Conservation (phyloP, 805 yeast species). For the Metschnikowia similis region DNA sequence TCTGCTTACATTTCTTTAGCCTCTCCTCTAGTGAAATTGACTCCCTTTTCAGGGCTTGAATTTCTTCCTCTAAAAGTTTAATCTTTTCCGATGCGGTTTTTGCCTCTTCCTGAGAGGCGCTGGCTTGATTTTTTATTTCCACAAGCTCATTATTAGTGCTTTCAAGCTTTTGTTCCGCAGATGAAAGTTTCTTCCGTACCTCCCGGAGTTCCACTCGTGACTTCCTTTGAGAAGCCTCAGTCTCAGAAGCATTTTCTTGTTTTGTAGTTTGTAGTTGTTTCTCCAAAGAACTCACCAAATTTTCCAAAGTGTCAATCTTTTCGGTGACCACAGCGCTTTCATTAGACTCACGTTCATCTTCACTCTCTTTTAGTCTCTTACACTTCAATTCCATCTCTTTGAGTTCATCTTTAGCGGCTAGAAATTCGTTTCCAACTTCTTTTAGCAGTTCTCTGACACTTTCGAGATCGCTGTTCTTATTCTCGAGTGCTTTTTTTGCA, state of each 20-base stretch:
- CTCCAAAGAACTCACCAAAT: background rate
- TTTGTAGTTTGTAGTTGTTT: background rate
- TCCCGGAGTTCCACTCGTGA: slow-evolving; percentile 1
- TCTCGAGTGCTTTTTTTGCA: slow-evolving; percentile 7
- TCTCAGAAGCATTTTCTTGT: background rate
- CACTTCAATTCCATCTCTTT: slow-evolving; percentile 10
- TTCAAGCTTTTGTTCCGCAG: background rate
- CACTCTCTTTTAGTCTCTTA: slow-evolving; percentile 12
- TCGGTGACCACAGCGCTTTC: background rate
- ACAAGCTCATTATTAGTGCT: background rate
- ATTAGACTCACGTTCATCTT: slow-evolving; percentile 18
- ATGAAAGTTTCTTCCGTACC: background rate
- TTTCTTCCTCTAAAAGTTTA: background rate
- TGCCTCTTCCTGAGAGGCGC: background rate
- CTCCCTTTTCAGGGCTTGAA: background rate
- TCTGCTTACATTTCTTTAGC: slow-evolving; percentile 8
- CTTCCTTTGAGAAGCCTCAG: background rate
- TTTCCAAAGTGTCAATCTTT: background rate
- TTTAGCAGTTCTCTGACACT: slow-evolving; percentile 70
- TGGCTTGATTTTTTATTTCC: background rate
- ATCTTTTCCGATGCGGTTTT: background rate
- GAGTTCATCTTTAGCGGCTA: slow-evolving; percentile 58
- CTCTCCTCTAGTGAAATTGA: background rate
- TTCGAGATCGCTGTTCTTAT: slow-evolving; percentile 57
- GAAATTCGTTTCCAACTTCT: slow-evolving; percentile 76